phyloP scores from a whole-genome alignment of 371 early-diverging fungal species.

The Saksenaea vasiformis region DNA sequence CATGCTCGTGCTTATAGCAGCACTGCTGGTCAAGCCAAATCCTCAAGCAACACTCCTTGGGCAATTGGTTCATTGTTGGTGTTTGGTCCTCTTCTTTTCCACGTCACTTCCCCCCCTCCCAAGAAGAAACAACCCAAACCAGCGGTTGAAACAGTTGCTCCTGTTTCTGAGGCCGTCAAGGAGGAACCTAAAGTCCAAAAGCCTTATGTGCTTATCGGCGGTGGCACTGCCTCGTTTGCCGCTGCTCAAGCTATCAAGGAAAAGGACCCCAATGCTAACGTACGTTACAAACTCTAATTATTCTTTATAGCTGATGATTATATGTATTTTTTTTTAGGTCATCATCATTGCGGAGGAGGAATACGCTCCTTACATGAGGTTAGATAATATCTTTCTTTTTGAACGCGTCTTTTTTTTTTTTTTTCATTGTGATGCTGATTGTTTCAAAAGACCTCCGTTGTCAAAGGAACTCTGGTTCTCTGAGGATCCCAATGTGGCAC shows the following conservation, averaged over 20 bases:
- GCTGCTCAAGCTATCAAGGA: constrained; percentile 73
- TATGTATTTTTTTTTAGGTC: constrained; percentile 33
- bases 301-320: background rate
- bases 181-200: constrained; percentile 29
- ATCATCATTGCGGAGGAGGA: constrained; percentile 70
- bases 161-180: constrained; percentile 14
- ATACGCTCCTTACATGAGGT: constrained; percentile 70
- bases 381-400: background rate
- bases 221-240: constrained; percentile 69
- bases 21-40: background rate
- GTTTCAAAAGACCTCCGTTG: constrained; percentile 55
- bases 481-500: constrained; percentile 48
- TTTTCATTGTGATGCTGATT: background rate
- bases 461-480: constrained; percentile 81
- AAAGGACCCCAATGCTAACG: constrained; percentile 66
- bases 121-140: constrained; percentile 34
- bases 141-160: constrained; percentile 2
- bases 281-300: constrained; percentile 21
- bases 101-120: constrained; percentile 61
- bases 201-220: constrained; percentile 63
- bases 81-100: constrained; percentile 63
- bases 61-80: constrained; percentile 58
- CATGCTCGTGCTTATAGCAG: background rate
- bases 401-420: background rate
- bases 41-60: constrained; percentile 52